Evolutionary conservation across 176 grass and related monocot genomes (phyloP), one percentile per base, ranked within the genome.

Genomic region (Areca catechu): DNA sequence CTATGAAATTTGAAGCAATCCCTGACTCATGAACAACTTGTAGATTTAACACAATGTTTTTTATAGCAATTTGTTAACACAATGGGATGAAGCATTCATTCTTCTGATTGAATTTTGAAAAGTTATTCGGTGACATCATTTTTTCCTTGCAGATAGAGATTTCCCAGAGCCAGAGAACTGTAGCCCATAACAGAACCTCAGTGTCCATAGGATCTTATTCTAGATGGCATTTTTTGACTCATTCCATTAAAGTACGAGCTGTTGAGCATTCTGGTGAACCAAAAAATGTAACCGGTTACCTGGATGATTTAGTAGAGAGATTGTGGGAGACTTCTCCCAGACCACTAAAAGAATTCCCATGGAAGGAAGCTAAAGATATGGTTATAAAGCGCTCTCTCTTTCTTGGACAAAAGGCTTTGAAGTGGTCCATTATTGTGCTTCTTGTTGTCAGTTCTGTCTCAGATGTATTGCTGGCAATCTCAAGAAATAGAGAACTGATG

Each of bases 331-430:
- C 19, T 49, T 53, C 49, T 37, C 70, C 49, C 5, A 54, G 61
- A 24, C 15, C 15, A 22, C 37, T 72, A 25, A 72, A 72, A 62
- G 58, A 43, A 6, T 72, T 62, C 21, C 70, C 70, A 54, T 72
- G 70, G 70, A 21, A 62, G 15, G 58, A 72, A 47, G 70, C 70
- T 53, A 72, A 62, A 62, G 20, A 72, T 23, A 54, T 23, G 24
- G 58, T 72, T 54, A 0, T 54, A 18, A 25, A 48, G n/a, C 58
- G 15, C 7, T 54, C 54, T 28, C 4, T 72, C 24, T 5, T 48
- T 22, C n/a, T 62, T 20, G 70, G 50, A 24, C 28, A 51, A 18
- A 43, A 53, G 22, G 70, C 49, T 23, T 18, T 72, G 3, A 54
- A 54, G 25, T 72, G 70, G 70, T 72, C 70, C 16, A 62, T 62